Evolutionary conservation across 495 filamentous ascomycete species (phyloP), one percentile per base, ranked within the genome.

Genomic region (Neurospora sp.): DNA sequence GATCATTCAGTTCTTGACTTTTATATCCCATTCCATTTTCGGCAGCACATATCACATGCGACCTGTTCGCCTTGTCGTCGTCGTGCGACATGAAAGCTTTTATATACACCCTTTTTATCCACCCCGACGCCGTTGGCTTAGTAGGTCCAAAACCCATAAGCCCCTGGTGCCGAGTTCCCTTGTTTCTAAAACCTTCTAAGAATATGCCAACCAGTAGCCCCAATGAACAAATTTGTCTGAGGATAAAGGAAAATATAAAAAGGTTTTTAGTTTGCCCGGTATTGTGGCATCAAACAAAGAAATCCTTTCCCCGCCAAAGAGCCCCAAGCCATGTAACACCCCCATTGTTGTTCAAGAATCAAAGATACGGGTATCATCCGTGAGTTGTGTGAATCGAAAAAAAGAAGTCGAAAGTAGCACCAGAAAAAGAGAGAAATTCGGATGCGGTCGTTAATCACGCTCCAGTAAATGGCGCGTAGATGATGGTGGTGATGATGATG

Each of bases 151-250:
- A 49, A 11, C 46, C 46, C 12, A 20, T 23, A 60, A 62, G 72
- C 74, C 73, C 60, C 60, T 39, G 70, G 39, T 74, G 70, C 49
- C 75, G 49, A 72, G 70, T n/a, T 66, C 54, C 42, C 40, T 62
- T 35, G 5, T 38, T 75, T 73, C 70, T 73, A 70, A 46, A 72
- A 76, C 71, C 74, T 35, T 62, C 54, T 35, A 62, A 62, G 27
- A 74, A 74, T 71, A 75, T 77, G 76, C 79, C 77, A 76, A 54
- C 79, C 76, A 79, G 76, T 75, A 79, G 72, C 54, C 75, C 73
- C 78, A 69, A 70, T 73, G 46, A 39, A 60, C 46, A 74, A 70
- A 49, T 27, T 1, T 49, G 27, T 35, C 12, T 62, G 54, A 31
- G 54, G 54, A 62, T 62, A 62, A 31, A 70, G 39, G 39, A 70